phyloP scores from a whole-genome alignment of 2,329 filamentous ascomycete genomes.

The Ophiostoma perfectum region DNA sequence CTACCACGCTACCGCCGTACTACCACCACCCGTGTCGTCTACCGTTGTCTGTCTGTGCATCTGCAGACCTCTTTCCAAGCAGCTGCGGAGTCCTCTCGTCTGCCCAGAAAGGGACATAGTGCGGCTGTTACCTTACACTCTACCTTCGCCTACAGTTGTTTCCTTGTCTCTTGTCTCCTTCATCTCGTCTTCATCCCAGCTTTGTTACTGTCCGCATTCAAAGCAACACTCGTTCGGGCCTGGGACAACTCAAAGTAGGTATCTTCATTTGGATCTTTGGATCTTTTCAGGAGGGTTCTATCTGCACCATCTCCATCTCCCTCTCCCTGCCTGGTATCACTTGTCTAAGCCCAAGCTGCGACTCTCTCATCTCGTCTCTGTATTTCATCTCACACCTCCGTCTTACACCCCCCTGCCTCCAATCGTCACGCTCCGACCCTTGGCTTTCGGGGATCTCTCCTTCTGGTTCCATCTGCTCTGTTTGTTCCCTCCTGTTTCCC shows the following conservation, averaged over 20 bases:
- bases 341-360: not conserved
- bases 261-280: too few relatives aligned
- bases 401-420: not conserved
- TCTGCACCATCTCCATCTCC: too few relatives aligned
- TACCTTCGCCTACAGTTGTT: not conserved
- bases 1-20: constrained; percentile 24
- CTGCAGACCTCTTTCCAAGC: not conserved
- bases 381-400: not conserved
- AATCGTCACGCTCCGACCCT: constrained; percentile 3
- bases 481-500: not conserved
- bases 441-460: not conserved
- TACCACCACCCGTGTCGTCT: constrained; percentile 18
- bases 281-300: not conserved
- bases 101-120: not conserved
- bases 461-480: not conserved
- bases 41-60: constrained; percentile 15
- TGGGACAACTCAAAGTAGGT: not conserved
- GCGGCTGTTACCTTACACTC: not conserved
- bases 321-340: not conserved
- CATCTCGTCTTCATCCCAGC: not conserved
- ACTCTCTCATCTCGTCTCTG: not conserved
- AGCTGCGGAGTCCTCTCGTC: not conserved
- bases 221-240: not conserved
- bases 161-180: not conserved
- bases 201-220: not conserved